These are phyloP conservation scores for Gonapodya prolifera DNA, from an alignment of 192 early-diverging fungal species.

Conservation along the genomic window DNA sequence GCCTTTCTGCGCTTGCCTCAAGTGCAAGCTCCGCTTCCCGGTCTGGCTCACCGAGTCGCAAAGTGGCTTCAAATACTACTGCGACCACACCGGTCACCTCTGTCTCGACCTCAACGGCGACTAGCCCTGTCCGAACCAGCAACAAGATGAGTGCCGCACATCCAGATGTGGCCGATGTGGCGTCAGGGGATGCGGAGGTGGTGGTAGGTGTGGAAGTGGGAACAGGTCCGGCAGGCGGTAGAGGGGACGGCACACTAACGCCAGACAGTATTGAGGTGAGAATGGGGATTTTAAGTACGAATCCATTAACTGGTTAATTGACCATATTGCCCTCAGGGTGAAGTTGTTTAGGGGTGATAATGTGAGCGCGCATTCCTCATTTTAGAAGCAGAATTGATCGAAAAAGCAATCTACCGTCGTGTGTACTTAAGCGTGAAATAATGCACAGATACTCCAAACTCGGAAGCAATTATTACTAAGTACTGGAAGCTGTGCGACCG, in stretches of 20 bases:
- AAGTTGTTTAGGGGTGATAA: too few species aligned
- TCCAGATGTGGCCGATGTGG: neutral
- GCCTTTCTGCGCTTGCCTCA: neutral
- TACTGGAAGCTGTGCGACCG: too few species aligned
- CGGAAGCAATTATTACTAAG: too few species aligned
- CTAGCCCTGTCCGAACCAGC: neutral
- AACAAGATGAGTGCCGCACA: neutral
- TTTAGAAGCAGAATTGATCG: too few species aligned
- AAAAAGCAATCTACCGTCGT: too few species aligned
- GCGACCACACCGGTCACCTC: neutral
- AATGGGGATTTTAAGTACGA: too few species aligned
- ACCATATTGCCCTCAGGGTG: too few species aligned
- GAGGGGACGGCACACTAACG: neutral
- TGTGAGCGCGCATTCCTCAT: too few species aligned
- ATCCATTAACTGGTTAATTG: too few species aligned
- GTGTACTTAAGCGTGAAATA: too few species aligned
- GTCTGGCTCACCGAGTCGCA: neutral
- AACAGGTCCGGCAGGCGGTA: neutral
- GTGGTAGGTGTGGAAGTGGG: neutral
- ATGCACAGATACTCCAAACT: too few species aligned
- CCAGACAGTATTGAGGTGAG: neutral
- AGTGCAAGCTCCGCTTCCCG: neutral
- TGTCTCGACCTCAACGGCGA: too few species aligned
- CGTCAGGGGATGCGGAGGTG: neutral
- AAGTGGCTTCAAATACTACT: neutral